Percentiles rank a stretch among this genome's conserved stretches.
These are phyloP conservation scores for Candida germanica DNA, from an alignment of 805 yeast species.

Conservation along the genomic window DNA sequence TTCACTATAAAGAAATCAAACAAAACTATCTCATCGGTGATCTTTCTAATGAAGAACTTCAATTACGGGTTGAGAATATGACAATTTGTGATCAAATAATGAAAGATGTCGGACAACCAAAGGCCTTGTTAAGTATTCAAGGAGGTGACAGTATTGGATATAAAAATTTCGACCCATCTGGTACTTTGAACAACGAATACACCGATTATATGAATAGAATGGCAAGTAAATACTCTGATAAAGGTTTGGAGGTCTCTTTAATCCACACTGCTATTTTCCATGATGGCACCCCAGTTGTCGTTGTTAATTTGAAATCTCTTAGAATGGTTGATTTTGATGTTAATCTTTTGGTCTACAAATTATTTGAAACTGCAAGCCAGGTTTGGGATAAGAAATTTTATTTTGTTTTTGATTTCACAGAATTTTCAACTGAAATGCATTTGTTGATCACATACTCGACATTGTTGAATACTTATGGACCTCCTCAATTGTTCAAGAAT, in stretches of 20 bases:
- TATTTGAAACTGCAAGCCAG: conserved; percentile 63
- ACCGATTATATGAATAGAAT: conserved; percentile 74
- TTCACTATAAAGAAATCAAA: conserved; percentile 31
- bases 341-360: conserved; percentile 54
- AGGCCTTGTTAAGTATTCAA: conserved; percentile 27
- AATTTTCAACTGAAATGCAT: conserved; percentile 35
- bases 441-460: conserved; percentile 23
- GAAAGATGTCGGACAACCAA: conserved; percentile 57
- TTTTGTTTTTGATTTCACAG: conserved; percentile 67
- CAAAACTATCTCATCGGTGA: conserved; percentile 25
- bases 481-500: conserved; percentile 49
- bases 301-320: conserved; percentile 42
- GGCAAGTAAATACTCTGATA: conserved; percentile 51
- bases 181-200: conserved; percentile 39
- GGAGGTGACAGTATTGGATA: conserved; percentile 51
- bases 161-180: conserved; percentile 37
- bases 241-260: conserved; percentile 41
- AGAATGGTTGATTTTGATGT: conserved; percentile 33
- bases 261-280: conserved; percentile 63
- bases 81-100: conserved; percentile 46
- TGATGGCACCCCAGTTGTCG: conserved; percentile 71
- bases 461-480: conserved; percentile 44
- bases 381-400: conserved; percentile 69
- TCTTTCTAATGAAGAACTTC: conserved; percentile 16
- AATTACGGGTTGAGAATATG: conserved; percentile 25